Evolutionary conservation across 345 rosid species (phyloP), one percentile per base, ranked within the genome.

Genomic region (Eucalyptus caleyi): DNA sequence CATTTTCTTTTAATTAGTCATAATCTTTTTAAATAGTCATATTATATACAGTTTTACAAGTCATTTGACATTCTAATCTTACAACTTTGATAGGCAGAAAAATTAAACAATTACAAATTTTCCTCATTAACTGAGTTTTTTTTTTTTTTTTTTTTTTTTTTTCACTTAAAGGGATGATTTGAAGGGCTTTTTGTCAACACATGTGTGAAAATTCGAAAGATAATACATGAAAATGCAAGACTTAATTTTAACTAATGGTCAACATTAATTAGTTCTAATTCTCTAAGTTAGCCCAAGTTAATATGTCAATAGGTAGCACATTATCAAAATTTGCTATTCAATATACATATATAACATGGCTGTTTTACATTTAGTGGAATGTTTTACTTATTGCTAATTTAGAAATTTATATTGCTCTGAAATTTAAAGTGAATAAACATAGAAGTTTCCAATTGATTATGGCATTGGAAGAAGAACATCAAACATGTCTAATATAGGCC

Each of bases 401-500:
- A 16, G 77, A 67, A 16, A n/a, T n/a, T n/a, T 67, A 67, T 67
- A 5, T n/a, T 67, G 5, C 21, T 15, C 6, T 67, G 11, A 67
- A 67, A 67, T n/a, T 67, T 67, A 67, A 15, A 15, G 23, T 16
- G 40, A 16, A n/a, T n/a, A 15, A n/a, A 67, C 3, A 67, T 15
- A 67, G 23, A 67, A 67, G 8, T 60, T 60, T 60, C 8, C 3
- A 32, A n/a, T n/a, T n/a, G 11, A n/a, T 67, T n/a, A n/a, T 67
- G 40, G 6, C 40, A n/a, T 67, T 67, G 9, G 6, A 67, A 67
- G 40, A 67, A 67, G 11, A 67, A 67, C 5, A n/a, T 67, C 77
- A 32, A 62, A 67, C 21, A 67, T 65, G 0, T n/a, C 19, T 65
- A 16, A 32, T 16, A 0, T 1, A 69, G 1, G 24, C 2, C 42